Base-by-base conservation (phyloP, 2,329 filamentous ascomycete genomes). In the Malbranchea zuffiana region DNA sequence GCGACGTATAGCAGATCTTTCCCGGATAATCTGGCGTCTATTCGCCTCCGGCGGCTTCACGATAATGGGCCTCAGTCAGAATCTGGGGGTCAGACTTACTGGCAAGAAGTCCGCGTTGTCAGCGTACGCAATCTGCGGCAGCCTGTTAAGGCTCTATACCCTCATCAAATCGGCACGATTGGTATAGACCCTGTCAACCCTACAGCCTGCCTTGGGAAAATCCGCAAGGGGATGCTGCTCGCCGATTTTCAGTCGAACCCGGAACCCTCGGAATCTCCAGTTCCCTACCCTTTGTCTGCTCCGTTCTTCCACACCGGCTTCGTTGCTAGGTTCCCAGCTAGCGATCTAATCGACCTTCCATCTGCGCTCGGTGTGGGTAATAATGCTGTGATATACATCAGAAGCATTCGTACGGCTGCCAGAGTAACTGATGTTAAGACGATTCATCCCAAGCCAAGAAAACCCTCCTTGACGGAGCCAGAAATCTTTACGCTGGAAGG, bases 61-160 rank as follows among this genome's bases (percentile, higher is more conserved):
- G 46, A 48, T 6, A 52, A 47, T 59, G 71, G 23, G 54, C 72
- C 26, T 63, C 70, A 5, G 67, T 72, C 26, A 63, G 71, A 5
- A 68, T 69, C 13, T 69, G 69, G 10, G 55, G 65, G 66, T 62
- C 49, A 74, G 68, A 46, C 74, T 69, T 79, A 84, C 57, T 96
- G 88, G 88, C 77, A 83, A 44, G 69, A 70, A 16, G 85, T 88
- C 4, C 78, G 73, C 28, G 76, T 96, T 36, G 78, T 83, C 29
- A 96, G 87, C 49, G 78, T 95, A 28, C 80, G 88, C 15, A 93
- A 94, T 48, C 67, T 98, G 6, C 76, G 88, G 4, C 67, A 95
- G 3, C 84, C 88, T 0, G 86, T 95, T 0, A 75, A 76, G 31
- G 75, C 71, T 0, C 69, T 96, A 5, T 71, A 78, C 34, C 71